These are phyloP conservation scores for Ceratocystis lukuohia DNA, from an alignment of 2,329 filamentous ascomycete species.

Conservation along the genomic window DNA sequence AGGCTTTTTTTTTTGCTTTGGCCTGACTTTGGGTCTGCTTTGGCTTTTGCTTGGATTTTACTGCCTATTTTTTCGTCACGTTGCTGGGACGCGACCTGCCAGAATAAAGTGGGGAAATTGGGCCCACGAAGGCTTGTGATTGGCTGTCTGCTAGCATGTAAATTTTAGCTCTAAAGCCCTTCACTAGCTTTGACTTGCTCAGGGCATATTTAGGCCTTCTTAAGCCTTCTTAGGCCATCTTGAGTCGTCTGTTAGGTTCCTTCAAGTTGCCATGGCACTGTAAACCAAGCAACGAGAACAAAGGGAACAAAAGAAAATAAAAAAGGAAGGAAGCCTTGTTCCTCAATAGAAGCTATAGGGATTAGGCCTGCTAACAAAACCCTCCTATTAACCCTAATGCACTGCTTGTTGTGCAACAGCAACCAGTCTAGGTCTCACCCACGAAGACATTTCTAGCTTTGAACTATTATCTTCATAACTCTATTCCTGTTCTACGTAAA, in stretches of 20 bases:
- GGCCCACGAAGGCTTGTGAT: background rate
- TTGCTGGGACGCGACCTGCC: slow-evolving; percentile 10
- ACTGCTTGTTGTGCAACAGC: background rate
- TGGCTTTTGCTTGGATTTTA: background rate
- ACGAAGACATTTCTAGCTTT: too few relatives aligned
- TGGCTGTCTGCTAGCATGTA: background rate
- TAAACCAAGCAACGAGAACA: background rate
- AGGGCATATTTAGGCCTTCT: background rate
- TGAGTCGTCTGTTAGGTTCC: background rate
- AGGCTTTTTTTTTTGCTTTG: background rate
- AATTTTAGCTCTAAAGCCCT: background rate
- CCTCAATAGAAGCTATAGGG: too few relatives aligned
- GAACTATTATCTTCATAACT: too few relatives aligned
- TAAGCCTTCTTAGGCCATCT: background rate
- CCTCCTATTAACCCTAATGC: background rate
- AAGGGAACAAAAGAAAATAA: background rate
- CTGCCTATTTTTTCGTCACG: slow-evolving; percentile 14
- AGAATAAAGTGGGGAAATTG: background rate
- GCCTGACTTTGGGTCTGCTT: background rate
- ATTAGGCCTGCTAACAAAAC: background rate
- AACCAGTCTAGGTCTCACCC: background rate
- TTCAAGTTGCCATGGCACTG: background rate
- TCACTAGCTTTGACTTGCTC: background rate
- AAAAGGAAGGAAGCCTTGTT: background rate
- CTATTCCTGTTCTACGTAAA: too few relatives aligned